phyloP scores from a whole-genome alignment of 345 rosid species.

The Eucalyptus globulus region DNA sequence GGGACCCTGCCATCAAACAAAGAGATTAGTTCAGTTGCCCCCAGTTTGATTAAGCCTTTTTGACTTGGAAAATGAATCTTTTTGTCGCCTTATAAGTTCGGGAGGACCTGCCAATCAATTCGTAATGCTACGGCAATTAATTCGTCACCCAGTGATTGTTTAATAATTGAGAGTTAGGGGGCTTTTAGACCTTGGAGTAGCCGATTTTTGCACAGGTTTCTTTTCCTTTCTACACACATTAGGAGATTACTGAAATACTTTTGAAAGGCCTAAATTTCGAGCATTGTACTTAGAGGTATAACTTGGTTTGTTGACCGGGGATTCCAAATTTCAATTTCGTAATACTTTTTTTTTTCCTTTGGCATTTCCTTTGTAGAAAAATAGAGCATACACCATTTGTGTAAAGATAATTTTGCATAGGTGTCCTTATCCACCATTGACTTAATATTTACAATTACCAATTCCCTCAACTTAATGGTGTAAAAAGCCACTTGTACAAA shows the following conservation, averaged over 20 bases:
- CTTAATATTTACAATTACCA: not conserved
- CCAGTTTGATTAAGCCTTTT: not conserved
- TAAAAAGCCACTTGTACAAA: not conserved
- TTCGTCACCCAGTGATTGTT: not conserved
- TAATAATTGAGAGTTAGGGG: not conserved
- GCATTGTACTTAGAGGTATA: not conserved
- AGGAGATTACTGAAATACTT: not conserved
- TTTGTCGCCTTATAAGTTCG: not conserved
- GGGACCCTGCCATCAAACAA: not conserved
- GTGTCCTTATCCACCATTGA: not conserved
- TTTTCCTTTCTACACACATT: not conserved
- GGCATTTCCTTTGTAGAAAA: not conserved
- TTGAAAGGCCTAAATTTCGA: not conserved
- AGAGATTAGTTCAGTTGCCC: not conserved
- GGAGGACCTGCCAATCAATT: not conserved
- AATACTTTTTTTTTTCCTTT: too few relatives aligned
- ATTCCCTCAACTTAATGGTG: not conserved
- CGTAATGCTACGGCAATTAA: not conserved
- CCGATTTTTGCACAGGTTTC: not conserved
- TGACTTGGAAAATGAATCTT: not conserved
- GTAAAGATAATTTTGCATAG: not conserved
- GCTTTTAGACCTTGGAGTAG: not conserved
- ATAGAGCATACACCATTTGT: not conserved
- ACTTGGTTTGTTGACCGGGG: too few relatives aligned
- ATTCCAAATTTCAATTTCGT: too few relatives aligned